Evolutionary conservation across 2,329 filamentous ascomycete species (phyloP).

Genomic region (Pseudogymnoascus sp.): DNA sequence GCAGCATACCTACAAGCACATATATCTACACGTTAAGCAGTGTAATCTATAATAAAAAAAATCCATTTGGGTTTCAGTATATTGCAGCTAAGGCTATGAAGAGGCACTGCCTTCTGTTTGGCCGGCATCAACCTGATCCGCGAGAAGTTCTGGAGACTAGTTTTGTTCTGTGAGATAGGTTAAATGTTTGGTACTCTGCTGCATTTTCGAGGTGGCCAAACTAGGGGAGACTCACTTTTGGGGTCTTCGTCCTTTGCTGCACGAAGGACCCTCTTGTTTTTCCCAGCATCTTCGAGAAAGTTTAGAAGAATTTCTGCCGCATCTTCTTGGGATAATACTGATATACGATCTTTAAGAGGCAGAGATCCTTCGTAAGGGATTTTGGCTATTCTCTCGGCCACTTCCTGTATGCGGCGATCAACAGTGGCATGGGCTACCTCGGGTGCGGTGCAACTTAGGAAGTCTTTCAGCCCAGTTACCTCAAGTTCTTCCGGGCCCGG

Average conservation of each 20-base stretch:
- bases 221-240: not conserved
- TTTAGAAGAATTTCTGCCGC: not conserved
- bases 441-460: not conserved
- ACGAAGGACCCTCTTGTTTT: not conserved
- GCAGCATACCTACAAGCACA: no score
- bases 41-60: no score
- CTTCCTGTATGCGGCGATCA: not conserved
- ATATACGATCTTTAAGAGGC: not conserved
- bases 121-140: not conserved
- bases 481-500: not conserved
- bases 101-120: not conserved
- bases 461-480: not conserved
- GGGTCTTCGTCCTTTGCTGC: not conserved
- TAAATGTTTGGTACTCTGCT: not conserved
- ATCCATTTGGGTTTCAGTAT: no score
- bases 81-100: no score
- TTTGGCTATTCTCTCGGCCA: not conserved
- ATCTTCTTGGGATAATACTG: not conserved
- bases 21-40: no score
- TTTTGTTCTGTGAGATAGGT: not conserved
- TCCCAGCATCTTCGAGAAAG: not conserved
- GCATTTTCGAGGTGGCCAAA: not conserved
- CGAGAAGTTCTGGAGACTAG: not conserved
- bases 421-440: not conserved
- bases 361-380: not conserved